Conservation (phyloP, 2,329 filamentous ascomycete species). For the Cadophora sp. region DNA sequence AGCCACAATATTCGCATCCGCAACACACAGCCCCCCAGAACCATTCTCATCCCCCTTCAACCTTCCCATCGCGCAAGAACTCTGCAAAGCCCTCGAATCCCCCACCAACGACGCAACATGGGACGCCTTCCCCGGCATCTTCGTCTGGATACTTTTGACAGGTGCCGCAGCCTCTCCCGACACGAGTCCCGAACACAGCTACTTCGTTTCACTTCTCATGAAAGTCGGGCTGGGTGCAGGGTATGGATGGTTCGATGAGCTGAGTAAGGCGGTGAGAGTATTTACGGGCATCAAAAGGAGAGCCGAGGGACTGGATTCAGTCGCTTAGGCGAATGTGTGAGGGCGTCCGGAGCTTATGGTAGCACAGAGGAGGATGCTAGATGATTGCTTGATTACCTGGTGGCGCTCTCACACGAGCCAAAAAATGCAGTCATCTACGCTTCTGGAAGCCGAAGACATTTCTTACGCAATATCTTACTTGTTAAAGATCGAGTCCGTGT, state of each 20-base stretch:
- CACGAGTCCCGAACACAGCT: conserved; percentile 12
- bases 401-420: neutral
- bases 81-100: conserved; percentile 24
- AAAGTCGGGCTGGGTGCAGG: conserved; percentile 22
- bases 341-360: neutral
- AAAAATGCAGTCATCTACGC: neutral
- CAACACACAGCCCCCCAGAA: conserved; percentile 10
- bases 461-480: too few species aligned
- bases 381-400: neutral
- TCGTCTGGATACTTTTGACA: conserved; percentile 24
- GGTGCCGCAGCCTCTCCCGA: conserved; percentile 13
- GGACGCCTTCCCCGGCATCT: conserved; percentile 23
- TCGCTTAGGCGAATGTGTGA: too few species aligned
- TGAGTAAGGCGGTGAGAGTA: conserved; percentile 74
- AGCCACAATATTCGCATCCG: conserved; percentile 18
- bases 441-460: neutral
- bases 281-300: conserved; percentile 46
- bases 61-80: neutral
- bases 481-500: too few species aligned
- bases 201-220: conserved; percentile 20
- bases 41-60: conserved; percentile 20
- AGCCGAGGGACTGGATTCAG: conserved; percentile 47
- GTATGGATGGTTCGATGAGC: conserved; percentile 59
- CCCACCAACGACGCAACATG: conserved; percentile 21
- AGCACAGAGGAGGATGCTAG: neutral